These are phyloP conservation scores for Rubus idaeus DNA, from an alignment of 306 rosid species.

Conservation along the genomic window DNA sequence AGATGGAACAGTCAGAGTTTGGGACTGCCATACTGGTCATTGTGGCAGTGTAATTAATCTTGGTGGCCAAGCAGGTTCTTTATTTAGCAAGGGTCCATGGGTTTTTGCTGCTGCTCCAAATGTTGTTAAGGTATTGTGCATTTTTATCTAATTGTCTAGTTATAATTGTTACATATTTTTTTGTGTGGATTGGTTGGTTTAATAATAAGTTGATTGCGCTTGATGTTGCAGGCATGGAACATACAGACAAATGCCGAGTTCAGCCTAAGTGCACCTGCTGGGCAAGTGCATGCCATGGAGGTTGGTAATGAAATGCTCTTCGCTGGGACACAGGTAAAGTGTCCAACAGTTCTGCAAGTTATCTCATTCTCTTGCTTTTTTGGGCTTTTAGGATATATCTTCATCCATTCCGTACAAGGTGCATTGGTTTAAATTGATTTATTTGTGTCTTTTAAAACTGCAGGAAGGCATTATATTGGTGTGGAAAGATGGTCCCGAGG, in stretches of 20 bases:
- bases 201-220: not conserved
- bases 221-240: slow-evolving; percentile 49
- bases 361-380: not conserved
- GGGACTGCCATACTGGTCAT: slow-evolving; percentile 50
- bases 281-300: slow-evolving; percentile 37
- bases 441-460: slow-evolving; percentile 1
- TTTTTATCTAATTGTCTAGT: not conserved
- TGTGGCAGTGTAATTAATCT: slow-evolving; percentile 30
- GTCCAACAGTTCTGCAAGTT: not conserved
- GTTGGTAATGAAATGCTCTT: slow-evolving; percentile 37
- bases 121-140: slow-evolving; percentile 38
- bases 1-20: slow-evolving; percentile 40
- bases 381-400: not conserved
- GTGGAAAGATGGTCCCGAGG: slow-evolving; percentile 35
- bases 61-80: slow-evolving; percentile 36
- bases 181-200: too few species aligned
- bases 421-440: not conserved
- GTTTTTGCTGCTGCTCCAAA: slow-evolving; percentile 44
- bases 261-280: slow-evolving; percentile 42
- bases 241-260: slow-evolving; percentile 21
- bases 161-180: too few species aligned
- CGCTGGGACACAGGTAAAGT: slow-evolving; percentile 41
- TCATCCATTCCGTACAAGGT: not conserved
- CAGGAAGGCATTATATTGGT: slow-evolving; percentile 40
- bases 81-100: slow-evolving; percentile 47